These are phyloP conservation scores for Dactylonectria macrodidyma DNA, from an alignment of 2,329 filamentous ascomycete species.

Conservation along the genomic window DNA sequence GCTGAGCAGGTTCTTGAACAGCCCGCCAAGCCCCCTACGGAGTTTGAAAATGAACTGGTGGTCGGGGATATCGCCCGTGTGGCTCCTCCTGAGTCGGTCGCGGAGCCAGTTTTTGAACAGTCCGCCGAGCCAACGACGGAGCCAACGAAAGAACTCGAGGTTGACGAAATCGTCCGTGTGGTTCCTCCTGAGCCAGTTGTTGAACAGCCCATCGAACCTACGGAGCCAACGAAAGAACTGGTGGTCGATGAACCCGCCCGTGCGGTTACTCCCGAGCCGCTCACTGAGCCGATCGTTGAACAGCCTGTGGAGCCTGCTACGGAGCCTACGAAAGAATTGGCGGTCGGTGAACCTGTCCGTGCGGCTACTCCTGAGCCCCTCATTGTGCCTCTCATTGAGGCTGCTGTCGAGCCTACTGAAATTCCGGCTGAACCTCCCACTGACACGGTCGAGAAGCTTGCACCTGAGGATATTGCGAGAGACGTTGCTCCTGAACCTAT, in stretches of 20 bases:
- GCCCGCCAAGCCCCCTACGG: too few species aligned
- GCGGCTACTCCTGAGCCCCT: conserved; percentile 6
- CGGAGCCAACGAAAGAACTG: conserved; percentile 9
- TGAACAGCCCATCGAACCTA: conserved; percentile 16
- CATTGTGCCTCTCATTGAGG: conserved; percentile 9
- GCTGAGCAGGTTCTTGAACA: too few species aligned
- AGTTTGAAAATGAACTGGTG: too few species aligned
- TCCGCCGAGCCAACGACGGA: too few species aligned
- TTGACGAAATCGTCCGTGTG: too few species aligned
- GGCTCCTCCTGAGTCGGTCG: too few species aligned
- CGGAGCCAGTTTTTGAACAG: too few species aligned
- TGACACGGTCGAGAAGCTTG: conserved; percentile 13
- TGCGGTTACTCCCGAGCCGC: conserved; percentile 4
- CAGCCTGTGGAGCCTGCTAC: conserved; percentile 6
- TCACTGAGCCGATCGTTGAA: conserved; percentile 8
- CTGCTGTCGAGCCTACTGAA: not conserved
- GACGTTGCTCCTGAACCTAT: not conserved
- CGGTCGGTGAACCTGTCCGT: not conserved
- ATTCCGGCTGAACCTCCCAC: conserved; percentile 20
- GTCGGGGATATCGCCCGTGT: too few species aligned
- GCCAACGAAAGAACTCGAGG: too few species aligned
- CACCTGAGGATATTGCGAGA: not conserved
- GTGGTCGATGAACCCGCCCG: not conserved
- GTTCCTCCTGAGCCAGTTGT: not conserved
- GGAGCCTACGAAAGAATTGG: conserved; percentile 9